Conservation (phyloP, 495 filamentous ascomycete species). For the Trypethelium eluteriae region DNA sequence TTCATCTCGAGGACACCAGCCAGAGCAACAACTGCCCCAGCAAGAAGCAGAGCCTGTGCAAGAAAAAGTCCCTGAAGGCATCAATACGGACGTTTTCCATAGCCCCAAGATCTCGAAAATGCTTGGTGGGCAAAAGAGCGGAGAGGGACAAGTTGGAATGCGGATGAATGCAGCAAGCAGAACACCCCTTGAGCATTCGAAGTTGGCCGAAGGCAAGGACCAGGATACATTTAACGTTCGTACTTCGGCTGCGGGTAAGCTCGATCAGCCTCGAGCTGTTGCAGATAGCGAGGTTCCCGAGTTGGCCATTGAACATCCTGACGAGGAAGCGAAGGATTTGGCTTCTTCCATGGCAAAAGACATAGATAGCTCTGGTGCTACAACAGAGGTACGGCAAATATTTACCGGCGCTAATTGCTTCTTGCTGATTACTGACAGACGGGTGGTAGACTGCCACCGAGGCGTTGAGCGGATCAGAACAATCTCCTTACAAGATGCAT, state of each 20-base stretch:
- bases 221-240: slow-evolving; percentile 42
- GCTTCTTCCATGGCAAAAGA: slow-evolving; percentile 36
- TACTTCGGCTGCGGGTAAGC: slow-evolving; percentile 14
- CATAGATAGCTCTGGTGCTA: slow-evolving; percentile 14
- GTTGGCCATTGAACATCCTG: slow-evolving; percentile 4
- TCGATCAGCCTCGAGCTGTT: not conserved
- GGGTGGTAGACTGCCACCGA: slow-evolving; percentile 29
- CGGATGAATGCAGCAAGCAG: slow-evolving; percentile 28
- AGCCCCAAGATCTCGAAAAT: slow-evolving; percentile 52
- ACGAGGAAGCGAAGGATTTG: slow-evolving; percentile 31
- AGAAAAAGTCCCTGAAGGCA: slow-evolving; percentile 16
- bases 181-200: slow-evolving; percentile 31
- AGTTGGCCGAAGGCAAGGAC: slow-evolving; percentile 29
- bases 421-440: slow-evolving; percentile 42
- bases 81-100: slow-evolving; percentile 40
- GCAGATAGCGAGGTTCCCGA: not conserved
- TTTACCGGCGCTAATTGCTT: not conserved
- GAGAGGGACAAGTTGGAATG: slow-evolving; percentile 20
- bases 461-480: slow-evolving; percentile 15
- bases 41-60: slow-evolving; percentile 10
- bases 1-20: not conserved
- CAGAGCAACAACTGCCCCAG: not conserved
- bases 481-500: slow-evolving; percentile 57
- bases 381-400: slow-evolving; percentile 20
- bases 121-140: slow-evolving; percentile 35